Evolutionary conservation across 257 asterid genomes (phyloP).

Genomic region (Salvia hispanica): DNA sequence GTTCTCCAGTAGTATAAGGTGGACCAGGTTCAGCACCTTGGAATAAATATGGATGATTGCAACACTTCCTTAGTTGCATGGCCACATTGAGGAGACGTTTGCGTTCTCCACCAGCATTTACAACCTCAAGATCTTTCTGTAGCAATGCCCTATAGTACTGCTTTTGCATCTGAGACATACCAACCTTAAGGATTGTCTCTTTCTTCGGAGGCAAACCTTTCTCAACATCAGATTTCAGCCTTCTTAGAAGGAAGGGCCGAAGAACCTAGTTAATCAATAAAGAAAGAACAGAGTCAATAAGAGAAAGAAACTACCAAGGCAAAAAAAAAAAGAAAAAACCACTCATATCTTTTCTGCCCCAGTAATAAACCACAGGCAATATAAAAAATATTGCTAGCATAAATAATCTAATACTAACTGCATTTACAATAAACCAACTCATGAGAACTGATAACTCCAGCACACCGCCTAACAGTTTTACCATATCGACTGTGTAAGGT

Average conservation of each 20-base stretch:
- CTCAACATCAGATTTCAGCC: conserved; percentile 98
- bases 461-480: background rate
- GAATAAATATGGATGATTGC: conserved; percentile 96
- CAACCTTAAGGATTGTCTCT: conserved; percentile 98
- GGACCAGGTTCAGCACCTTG: conserved; percentile 99
- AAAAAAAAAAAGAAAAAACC: conserved; percentile 5
- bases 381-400: background rate
- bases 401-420: conserved; percentile 12
- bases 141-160: conserved; percentile 84
- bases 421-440: conserved; percentile 12
- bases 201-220: conserved; percentile 99
- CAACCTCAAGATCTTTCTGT: conserved; percentile 98
- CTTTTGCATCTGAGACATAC: conserved; percentile 99
- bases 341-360: background rate
- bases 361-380: conserved; percentile 6
- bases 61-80: conserved; percentile 97
- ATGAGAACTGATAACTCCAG: background rate
- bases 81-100: conserved; percentile 98
- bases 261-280: conserved; percentile 64
- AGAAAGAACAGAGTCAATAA: conserved; percentile 18
- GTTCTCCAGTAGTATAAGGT: conserved; percentile 91
- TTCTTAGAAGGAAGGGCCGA: conserved; percentile 93
- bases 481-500: background rate
- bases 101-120: conserved; percentile 99
- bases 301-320: conserved; percentile 8